A percentile compares a stretch with the other conserved stretches of the same genome.
phyloP scores from a whole-genome alignment of 805 yeast genomes.

The Lipomyces chichibuensis region DNA sequence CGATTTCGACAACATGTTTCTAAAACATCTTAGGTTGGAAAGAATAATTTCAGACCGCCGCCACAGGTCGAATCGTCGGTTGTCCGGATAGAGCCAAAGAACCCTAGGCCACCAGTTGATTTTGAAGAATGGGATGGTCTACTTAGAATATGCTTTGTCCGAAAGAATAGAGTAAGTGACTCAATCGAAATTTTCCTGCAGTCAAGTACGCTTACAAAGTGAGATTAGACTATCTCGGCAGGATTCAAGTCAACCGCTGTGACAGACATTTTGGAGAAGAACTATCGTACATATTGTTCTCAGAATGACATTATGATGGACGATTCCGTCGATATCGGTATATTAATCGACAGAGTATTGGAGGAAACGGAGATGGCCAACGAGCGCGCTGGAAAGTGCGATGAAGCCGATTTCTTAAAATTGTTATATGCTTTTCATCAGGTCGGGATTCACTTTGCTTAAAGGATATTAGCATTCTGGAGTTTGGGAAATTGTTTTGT shows the following conservation, averaged over 20 bases:
- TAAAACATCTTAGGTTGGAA: conserved; percentile 61
- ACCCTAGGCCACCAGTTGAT: conserved; percentile 91
- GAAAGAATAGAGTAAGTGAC: conserved; percentile 68
- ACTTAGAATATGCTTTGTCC: conserved; percentile 83
- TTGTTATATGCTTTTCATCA: conserved; percentile 91
- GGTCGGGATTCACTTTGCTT: conserved; percentile 96
- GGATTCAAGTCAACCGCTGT: conserved; percentile 86
- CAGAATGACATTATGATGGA: conserved; percentile 50
- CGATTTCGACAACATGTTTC: not conserved
- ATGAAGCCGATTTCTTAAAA: conserved; percentile 85
- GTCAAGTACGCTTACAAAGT: not conserved
- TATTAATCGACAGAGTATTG: conserved; percentile 72
- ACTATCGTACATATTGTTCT: conserved; percentile 77
- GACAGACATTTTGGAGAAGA: conserved; percentile 78
- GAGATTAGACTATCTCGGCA: conserved; percentile 69
- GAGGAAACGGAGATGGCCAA: conserved; percentile 79
- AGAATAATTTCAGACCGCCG: conserved; percentile 95
- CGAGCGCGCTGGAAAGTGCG: conserved; percentile 90
- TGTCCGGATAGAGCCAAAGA: conserved; percentile 87
- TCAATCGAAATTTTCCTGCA: not conserved
- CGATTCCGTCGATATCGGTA: conserved; percentile 47
- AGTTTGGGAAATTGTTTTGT: not conserved
- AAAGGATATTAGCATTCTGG: conserved; percentile 24
- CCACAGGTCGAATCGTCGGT: conserved; percentile 98
- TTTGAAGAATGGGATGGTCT: conserved; percentile 97